Percentiles rank a stretch among this genome's conserved stretches.
Evolutionary conservation across 2,329 filamentous ascomycete species (phyloP).

Genomic region (Simplicillium aogashimaense): DNA sequence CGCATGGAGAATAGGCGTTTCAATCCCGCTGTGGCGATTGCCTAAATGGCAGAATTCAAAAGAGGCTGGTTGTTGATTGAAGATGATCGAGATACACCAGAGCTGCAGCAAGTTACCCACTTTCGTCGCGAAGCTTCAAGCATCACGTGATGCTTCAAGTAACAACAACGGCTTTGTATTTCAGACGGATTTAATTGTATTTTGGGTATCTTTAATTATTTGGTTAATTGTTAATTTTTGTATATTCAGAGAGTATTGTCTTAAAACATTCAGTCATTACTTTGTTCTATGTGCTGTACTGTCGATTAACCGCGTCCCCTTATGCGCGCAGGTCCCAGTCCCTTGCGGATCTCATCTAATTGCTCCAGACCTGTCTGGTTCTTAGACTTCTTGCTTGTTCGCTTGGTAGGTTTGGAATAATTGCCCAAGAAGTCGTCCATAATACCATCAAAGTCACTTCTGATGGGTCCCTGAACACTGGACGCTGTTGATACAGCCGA

Average conservation of each 20-base stretch:
- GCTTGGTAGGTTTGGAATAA: conserved; percentile 63
- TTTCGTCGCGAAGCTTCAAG: not conserved
- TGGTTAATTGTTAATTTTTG: not conserved
- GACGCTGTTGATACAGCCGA: conserved; percentile 55
- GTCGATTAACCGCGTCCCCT: conserved; percentile 12
- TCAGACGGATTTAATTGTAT: too few relatives aligned
- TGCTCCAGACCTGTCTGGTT: conserved; percentile 76
- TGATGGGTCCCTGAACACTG: conserved; percentile 56
- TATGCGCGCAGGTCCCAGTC: conserved; percentile 67
- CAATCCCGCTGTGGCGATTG: conserved; percentile 1
- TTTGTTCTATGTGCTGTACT: not conserved
- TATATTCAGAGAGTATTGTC: not conserved
- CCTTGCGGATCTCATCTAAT: conserved; percentile 78
- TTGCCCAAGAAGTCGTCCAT: conserved; percentile 86
- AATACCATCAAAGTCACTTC: conserved; percentile 77
- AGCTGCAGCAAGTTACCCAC: too few relatives aligned
- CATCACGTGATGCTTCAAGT: not conserved
- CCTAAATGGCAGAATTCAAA: conserved; percentile 3
- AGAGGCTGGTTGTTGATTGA: conserved; percentile 3
- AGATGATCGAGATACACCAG: conserved; percentile 1
- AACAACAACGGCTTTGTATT: not conserved
- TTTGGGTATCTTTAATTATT: too few relatives aligned
- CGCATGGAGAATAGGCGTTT: conserved; percentile 18
- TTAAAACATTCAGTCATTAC: conserved; percentile 5
- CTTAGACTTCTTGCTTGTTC: conserved; percentile 68